These are phyloP conservation scores for Tylopilus sp. DNA, from an alignment of 768 basidiomycete species.

Conservation along the genomic window DNA sequence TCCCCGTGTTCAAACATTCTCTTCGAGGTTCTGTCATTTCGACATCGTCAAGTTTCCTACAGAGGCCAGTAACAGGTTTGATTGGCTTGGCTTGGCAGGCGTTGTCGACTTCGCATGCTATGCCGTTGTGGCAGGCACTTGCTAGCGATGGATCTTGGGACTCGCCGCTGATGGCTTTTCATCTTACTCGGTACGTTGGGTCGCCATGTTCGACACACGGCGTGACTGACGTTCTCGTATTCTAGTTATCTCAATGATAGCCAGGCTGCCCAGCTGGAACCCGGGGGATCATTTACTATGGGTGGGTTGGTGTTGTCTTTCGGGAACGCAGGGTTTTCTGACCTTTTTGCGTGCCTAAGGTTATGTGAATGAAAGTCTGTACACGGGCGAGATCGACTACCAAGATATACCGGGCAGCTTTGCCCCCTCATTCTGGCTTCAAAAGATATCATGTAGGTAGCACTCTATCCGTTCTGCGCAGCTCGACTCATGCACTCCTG, in stretches of 20 bases:
- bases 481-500: not conserved
- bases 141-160: constrained; percentile 39
- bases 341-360: constrained; percentile 36
- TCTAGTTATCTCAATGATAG: constrained; percentile 43
- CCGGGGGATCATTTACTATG: constrained; percentile 73
- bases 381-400: constrained; percentile 49
- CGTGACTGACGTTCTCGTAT: not conserved
- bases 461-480: not conserved
- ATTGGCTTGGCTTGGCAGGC: constrained; percentile 67
- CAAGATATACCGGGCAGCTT: constrained; percentile 37
- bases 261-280: constrained; percentile 42
- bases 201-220: not conserved
- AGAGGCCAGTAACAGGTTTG: constrained; percentile 59
- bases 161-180: constrained; percentile 61
- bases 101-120: constrained; percentile 53
- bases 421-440: constrained; percentile 44
- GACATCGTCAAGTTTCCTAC: constrained; percentile 38
- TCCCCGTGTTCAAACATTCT: constrained; percentile 18
- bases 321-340: not conserved
- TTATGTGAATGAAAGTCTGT: constrained; percentile 49
- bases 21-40: constrained; percentile 24
- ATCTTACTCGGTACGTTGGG: constrained; percentile 45
- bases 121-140: constrained; percentile 69
- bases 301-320: constrained; percentile 36
- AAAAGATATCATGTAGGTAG: constrained; percentile 31